phyloP scores from a whole-genome alignment of 164 flowering plant genomes.

The Chimonanthus praecox region DNA sequence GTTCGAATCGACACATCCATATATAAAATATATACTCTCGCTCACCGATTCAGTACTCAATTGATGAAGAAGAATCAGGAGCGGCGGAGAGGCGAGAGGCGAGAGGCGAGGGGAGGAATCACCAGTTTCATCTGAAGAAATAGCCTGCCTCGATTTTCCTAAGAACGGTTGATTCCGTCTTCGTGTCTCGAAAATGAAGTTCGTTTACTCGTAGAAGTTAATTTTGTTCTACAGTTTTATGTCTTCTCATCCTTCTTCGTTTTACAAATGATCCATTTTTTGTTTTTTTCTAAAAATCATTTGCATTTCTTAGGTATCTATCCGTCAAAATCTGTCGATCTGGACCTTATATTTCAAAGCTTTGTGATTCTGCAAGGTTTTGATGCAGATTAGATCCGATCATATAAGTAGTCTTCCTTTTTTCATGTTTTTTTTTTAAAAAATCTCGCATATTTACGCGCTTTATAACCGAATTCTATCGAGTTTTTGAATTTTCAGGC shows the following conservation, averaged over 20 bases:
- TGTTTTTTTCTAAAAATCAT: background rate
- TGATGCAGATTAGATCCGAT: background rate
- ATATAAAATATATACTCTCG: too few relatives aligned
- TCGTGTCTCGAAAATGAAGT: background rate
- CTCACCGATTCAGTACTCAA: background rate
- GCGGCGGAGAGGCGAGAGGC: background rate
- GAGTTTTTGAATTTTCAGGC: background rate
- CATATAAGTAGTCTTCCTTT: too few relatives aligned
- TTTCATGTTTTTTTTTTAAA: background rate
- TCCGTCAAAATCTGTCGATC: background rate
- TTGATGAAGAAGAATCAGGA: background rate
- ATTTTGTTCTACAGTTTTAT: background rate
- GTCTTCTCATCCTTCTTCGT: background rate
- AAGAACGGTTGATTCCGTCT: background rate
- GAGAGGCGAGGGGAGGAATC: background rate
- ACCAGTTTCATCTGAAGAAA: background rate
- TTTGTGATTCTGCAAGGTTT: background rate
- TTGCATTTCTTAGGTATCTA: background rate
- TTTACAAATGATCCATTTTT: background rate
- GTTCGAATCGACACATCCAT: background rate
- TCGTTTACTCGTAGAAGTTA: constrained; percentile 4
- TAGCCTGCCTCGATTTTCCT: background rate
- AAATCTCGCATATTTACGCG: background rate
- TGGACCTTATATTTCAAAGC: background rate
- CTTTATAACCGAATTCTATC: background rate